A percentile compares a stretch with the other conserved stretches of the same genome.
phyloP scores from a whole-genome alignment of 2,329 filamentous ascomycete genomes.

The Fusarium vanettenii region DNA sequence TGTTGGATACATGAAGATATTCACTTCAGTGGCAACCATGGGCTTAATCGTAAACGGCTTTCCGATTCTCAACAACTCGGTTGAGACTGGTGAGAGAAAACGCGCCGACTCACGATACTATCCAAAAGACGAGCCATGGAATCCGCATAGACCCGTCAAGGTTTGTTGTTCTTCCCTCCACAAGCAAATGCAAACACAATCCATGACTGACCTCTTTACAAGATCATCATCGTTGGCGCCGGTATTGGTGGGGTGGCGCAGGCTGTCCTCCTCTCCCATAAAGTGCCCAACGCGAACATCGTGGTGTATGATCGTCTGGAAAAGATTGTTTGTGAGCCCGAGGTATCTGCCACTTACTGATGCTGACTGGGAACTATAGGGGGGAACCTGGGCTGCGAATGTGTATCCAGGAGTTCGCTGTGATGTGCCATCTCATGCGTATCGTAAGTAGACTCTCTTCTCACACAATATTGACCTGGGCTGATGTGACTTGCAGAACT shows the following conservation, averaged over 20 bases:
- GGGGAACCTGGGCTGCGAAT: conserved; percentile 4
- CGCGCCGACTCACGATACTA: neutral
- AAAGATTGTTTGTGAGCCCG: neutral
- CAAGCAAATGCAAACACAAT: neutral
- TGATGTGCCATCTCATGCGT: conserved; percentile 5
- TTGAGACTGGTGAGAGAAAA: neutral
- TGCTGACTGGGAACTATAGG: neutral
- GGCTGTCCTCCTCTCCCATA: neutral
- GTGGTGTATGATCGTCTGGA: neutral
- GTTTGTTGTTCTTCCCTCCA: neutral
- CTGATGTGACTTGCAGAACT: neutral
- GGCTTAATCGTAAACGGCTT: neutral
- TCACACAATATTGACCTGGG: neutral
- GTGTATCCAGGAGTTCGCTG: conserved; percentile 5
- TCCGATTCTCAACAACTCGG: neutral
- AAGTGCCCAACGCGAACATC: neutral
- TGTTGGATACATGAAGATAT: neutral
- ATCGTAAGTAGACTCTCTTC: neutral
- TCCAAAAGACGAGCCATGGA: neutral
- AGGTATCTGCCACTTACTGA: neutral
- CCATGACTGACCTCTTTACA: neutral
- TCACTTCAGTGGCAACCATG: neutral
- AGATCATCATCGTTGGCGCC: neutral
- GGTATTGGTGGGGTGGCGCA: neutral
- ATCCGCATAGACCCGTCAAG: neutral